Base-by-base conservation (phyloP, 1,139 yeast species). In the Scheffersomyces quercinus region DNA sequence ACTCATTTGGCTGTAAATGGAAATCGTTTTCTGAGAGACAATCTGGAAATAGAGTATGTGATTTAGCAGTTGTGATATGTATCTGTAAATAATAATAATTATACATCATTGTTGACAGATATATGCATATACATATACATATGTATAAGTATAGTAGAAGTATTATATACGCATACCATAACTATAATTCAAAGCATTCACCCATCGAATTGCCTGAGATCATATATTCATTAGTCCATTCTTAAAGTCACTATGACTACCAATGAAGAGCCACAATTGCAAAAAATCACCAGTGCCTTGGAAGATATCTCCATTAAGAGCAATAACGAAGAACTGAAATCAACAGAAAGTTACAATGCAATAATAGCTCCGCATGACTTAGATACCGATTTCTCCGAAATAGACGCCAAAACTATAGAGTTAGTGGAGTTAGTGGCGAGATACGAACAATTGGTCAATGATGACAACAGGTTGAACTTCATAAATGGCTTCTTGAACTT, bases 401-500 rank as follows among this genome's bases (percentile, higher is more conserved):
- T 49, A 9, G 70, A 65, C 44, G 33, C 13, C n/a, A 48, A 50
- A 35, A 58, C 65, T 0, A 51, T 54, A 7, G 45, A 55, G 43
- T 47, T 70, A 31, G 51, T 70, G 6, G 57, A 56, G 14, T 46
- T 65, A 14, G 42, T 73, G 13, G 60, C 67, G 41, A 49, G 56
- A 42, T 74, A 74, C 50, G 72, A 70, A 44, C 37, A 41, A 11
- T 20, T 53, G 14, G 52, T 58, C 15, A 56, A 57, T 35, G 58
- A 50, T 5, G 39, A 48, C n/a, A 53, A 53, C 43, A 51, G 68
- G 10, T 32, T 40, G 9, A 52, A 53, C 39, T 70, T 58, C 50
- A 51, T 56, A 11, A 58, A 65, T 33, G 77, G 76, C 4, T 66
- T 53, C 45, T 51, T 70, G 32, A 64, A 64, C 41, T 53, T 74